These are phyloP conservation scores for Fusarium brevicatenulatum DNA, from an alignment of 2,329 filamentous ascomycete species.

Conservation along the genomic window DNA sequence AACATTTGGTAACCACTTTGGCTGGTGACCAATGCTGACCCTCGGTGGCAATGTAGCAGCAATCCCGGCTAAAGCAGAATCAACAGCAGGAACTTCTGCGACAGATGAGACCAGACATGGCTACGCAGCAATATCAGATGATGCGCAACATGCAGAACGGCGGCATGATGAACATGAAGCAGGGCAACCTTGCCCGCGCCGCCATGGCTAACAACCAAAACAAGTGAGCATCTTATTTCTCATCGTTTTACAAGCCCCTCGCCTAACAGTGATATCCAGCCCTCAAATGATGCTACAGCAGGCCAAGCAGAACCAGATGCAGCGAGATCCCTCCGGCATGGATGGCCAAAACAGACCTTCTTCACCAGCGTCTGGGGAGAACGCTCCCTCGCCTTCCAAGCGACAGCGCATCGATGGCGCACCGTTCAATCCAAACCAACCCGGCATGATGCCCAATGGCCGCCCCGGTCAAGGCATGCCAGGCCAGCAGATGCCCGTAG, in stretches of 20 bases:
- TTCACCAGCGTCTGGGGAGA: slow-evolving; percentile 85
- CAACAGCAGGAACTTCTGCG: slow-evolving; percentile 82
- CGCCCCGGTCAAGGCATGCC: slow-evolving; percentile 77
- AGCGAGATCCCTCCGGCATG: slow-evolving; percentile 86
- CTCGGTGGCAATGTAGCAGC: slow-evolving; percentile 58
- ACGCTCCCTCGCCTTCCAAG: slow-evolving; percentile 92
- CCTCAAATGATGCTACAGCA: slow-evolving; percentile 78
- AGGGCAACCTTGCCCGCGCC: slow-evolving; percentile 72
- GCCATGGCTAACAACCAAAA: slow-evolving; percentile 83
- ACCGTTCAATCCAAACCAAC: slow-evolving; percentile 77
- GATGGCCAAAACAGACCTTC: slow-evolving; percentile 83
- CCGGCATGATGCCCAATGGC: slow-evolving; percentile 78
- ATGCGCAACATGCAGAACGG: slow-evolving; percentile 75
- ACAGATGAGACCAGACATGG: slow-evolving; percentile 72
- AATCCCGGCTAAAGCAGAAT: slow-evolving; percentile 78
- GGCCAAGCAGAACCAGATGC: slow-evolving; percentile 83
- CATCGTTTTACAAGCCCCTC: background rate
- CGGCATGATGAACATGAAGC: slow-evolving; percentile 69
- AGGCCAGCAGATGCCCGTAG: slow-evolving; percentile 71
- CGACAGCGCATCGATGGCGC: slow-evolving; percentile 80
- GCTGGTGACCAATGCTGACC: slow-evolving; percentile 36
- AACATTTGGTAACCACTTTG: slow-evolving; percentile 38
- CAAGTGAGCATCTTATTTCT: slow-evolving; percentile 62
- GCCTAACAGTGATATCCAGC: slow-evolving; percentile 51
- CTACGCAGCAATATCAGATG: slow-evolving; percentile 67